These are phyloP conservation scores for Blastocladiella emersonii DNA, from an alignment of 371 early-diverging fungal genomes.

Conservation along the genomic window DNA sequence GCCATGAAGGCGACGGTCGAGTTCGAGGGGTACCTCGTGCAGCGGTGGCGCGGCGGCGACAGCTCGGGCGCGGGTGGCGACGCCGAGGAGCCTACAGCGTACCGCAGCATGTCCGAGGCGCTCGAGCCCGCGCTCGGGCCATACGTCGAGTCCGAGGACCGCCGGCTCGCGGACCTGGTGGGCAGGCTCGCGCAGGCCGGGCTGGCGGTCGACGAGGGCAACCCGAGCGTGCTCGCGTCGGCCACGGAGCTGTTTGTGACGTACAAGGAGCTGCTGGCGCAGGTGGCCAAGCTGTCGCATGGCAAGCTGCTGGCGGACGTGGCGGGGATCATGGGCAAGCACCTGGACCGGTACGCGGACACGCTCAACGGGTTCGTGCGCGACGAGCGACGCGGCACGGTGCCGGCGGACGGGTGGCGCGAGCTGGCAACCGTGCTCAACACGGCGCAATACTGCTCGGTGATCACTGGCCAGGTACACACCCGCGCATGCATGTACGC, in stretches of 20 bases:
- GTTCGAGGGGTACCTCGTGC: slow-evolving; percentile 71
- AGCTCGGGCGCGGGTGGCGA: background rate
- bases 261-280: slow-evolving; percentile 71
- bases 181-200: too few species aligned
- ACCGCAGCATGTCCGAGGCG: slow-evolving; percentile 20
- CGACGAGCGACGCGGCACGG: too few species aligned
- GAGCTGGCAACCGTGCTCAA: slow-evolving; percentile 38
- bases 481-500: background rate
- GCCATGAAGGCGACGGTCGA: slow-evolving; percentile 70
- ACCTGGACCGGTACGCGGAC: slow-evolving; percentile 56
- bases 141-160: slow-evolving; percentile 72
- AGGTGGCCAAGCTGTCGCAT: slow-evolving; percentile 69
- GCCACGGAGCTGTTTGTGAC: slow-evolving; percentile 78
- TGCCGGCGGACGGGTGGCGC: background rate
- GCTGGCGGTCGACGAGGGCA: slow-evolving; percentile 41
- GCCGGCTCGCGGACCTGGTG: slow-evolving; percentile 23
- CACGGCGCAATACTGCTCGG: slow-evolving; percentile 84
- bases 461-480: slow-evolving; percentile 60
- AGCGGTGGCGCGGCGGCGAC: slow-evolving; percentile 28
- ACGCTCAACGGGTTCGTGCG: background rate
- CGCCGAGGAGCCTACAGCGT: too few species aligned
- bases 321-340: slow-evolving; percentile 56
- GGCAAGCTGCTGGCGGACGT: slow-evolving; percentile 68
- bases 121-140: slow-evolving; percentile 73
- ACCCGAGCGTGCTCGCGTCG: slow-evolving; percentile 56